Base-by-base conservation (phyloP, 1,284 basidiomycete species). In the Cutaneotrichosporon cavernicola region DNA sequence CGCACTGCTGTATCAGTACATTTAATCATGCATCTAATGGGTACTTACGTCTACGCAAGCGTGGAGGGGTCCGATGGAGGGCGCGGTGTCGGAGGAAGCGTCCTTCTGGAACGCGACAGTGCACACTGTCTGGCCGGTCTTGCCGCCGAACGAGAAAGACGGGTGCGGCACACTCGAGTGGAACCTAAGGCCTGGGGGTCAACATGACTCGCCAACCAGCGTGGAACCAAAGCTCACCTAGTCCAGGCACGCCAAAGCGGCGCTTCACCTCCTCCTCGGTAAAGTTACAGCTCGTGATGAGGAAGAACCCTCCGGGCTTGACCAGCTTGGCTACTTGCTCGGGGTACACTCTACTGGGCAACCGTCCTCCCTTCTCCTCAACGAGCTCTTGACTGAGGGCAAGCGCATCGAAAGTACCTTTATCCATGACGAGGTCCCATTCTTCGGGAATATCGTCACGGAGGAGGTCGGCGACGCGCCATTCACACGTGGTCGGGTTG, bases 231-330 rank as follows among this genome's bases (percentile, higher is more conserved):
- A 26, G 26, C 26, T 26, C 26, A 78, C 77, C 76, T 69, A 61
- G 14, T 46, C 70, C 76, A 2, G 70, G 68, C 56, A 63, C 69
- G 4, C 70, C 73, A 66, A 72, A 81, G 34, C 76, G 70, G 59
- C 62, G 60, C 68, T 75, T 78, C 60, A 79, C 72, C 69, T 81
- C 80, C 61, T 79, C 75, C 61, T 80, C 80, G 1, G 80, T 81
- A 52, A 81, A 81, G 65, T 81, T 81, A 65, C 80, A 81, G 60
- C 78, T 79, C n/a, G 80, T 81, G 61, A 81, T 81, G 60, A 81
- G 72, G 67, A 81, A 80, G 70, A 70, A 80, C 7, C 79, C 80
- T 22, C 75, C 76, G 0, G 68, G 58, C 47, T 69, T 72, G 30
- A 81, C 78, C 30, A 81, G 65, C 59, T 66, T 69, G 1, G 74